phyloP scores from a whole-genome alignment of 2,329 filamentous ascomycete genomes.

The Parasarocladium wereldwijsianum region DNA sequence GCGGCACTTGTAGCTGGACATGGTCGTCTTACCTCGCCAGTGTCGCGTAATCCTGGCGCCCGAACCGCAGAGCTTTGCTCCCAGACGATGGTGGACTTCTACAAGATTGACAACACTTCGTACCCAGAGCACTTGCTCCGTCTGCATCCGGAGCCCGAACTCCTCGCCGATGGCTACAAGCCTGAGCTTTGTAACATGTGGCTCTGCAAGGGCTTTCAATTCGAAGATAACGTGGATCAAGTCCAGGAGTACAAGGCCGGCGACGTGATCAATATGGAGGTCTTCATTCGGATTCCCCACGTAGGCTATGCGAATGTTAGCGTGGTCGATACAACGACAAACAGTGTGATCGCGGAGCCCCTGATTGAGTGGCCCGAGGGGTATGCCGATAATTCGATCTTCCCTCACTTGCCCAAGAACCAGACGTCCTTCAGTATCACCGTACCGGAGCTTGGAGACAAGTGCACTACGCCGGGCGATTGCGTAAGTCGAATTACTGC shows the following conservation, averaged over 20 bases:
- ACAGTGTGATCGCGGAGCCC: constrained; percentile 34
- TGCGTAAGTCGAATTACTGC: constrained; percentile 11
- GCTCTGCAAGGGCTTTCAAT: constrained; percentile 31
- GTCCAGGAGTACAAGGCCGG: constrained; percentile 27
- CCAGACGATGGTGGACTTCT: constrained; percentile 20
- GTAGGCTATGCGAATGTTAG: constrained; percentile 22
- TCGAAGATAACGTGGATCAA: constrained; percentile 26
- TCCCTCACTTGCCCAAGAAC: constrained; percentile 8
- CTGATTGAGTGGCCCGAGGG: constrained; percentile 37
- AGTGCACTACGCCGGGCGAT: constrained; percentile 33
- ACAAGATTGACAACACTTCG: constrained; percentile 19
- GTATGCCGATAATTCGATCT: constrained; percentile 28
- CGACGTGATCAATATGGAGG: constrained; percentile 25
- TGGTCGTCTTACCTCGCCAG: constrained; percentile 26
- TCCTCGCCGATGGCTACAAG: constrained; percentile 12
- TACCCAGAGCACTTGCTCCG: constrained; percentile 21
- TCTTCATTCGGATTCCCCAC: constrained; percentile 1
- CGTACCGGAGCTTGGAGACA: constrained; percentile 28
- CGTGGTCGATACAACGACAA: constrained; percentile 36
- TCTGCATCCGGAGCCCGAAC: constrained; percentile 7
- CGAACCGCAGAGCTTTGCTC: constrained; percentile 30
- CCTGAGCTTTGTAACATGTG: constrained; percentile 21
- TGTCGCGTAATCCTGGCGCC: constrained; percentile 23
- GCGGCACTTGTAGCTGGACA: constrained; percentile 22
- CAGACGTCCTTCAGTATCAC: constrained; percentile 34